Evolutionary conservation across 768 basidiomycete species (phyloP).

Genomic region (Leccinum ochraceum): DNA sequence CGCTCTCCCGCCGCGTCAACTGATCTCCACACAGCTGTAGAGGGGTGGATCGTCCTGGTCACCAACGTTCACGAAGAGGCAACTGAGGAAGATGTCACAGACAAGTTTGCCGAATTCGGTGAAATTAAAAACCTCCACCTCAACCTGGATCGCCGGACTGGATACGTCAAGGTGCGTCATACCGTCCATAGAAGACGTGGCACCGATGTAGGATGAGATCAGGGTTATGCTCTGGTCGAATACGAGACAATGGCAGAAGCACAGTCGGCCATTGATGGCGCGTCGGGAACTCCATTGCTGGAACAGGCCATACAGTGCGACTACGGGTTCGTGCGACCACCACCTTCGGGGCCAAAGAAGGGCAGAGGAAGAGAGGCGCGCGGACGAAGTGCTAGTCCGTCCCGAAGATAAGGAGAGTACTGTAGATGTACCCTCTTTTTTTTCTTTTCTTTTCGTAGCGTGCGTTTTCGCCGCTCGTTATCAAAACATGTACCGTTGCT

Average conservation of each 20-base stretch:
- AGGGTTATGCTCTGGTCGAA: slow-evolving; percentile 98
- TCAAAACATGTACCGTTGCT: slow-evolving; percentile 6
- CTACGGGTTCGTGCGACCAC: slow-evolving; percentile 88
- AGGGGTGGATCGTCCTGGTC: slow-evolving; percentile 98
- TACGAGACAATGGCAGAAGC: slow-evolving; percentile 96
- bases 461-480: not conserved
- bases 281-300: slow-evolving; percentile 77
- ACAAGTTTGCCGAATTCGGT: slow-evolving; percentile 95
- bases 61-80: slow-evolving; percentile 98
- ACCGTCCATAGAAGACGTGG: not conserved
- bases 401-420: slow-evolving; percentile 45
- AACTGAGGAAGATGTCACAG: slow-evolving; percentile 94
- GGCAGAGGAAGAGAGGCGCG: slow-evolving; percentile 63
- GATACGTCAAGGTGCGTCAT: slow-evolving; percentile 89
- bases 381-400: slow-evolving; percentile 80
- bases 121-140: slow-evolving; percentile 98
- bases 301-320: slow-evolving; percentile 90
- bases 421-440: slow-evolving; percentile 3
- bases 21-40: slow-evolving; percentile 69
- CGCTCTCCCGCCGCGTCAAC: slow-evolving; percentile 1
- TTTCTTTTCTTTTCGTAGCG: not conserved
- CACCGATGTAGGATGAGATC: slow-evolving; percentile 5
- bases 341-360: slow-evolving; percentile 79
- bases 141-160: slow-evolving; percentile 94
- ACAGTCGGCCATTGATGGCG: slow-evolving; percentile 89